Percentiles rank a stretch among this genome's conserved stretches.
Conservation (phyloP, 352 stramenopile genomes). For the Globisporangium rhizosaccharum region DNA sequence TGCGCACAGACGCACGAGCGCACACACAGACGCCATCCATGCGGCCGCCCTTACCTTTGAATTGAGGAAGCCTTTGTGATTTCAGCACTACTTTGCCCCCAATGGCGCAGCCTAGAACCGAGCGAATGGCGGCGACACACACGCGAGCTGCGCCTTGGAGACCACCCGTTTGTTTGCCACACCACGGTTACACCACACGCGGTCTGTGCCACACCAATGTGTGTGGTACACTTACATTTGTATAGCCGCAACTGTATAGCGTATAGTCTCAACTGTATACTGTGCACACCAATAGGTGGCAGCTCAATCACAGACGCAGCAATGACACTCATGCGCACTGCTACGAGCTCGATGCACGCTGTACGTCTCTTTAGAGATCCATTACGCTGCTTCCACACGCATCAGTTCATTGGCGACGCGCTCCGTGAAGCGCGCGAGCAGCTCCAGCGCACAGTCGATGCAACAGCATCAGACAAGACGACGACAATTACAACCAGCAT, state of each 20-base stretch:
- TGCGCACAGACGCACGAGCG: not conserved
- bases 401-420: not conserved
- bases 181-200: too few species aligned
- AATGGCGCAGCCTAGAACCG: constrained; percentile 2
- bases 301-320: too few species aligned
- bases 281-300: too few species aligned
- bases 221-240: too few species aligned
- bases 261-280: too few species aligned
- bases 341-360: not conserved
- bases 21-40: constrained; percentile 1
- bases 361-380: not conserved
- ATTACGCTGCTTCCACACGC: not conserved
- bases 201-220: too few species aligned
- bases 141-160: too few species aligned
- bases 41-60: constrained; percentile 53
- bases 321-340: not conserved
- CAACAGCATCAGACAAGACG: not conserved
- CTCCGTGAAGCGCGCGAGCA: not conserved
- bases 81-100: constrained; percentile 66
- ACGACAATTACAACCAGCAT: not conserved
- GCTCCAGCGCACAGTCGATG: constrained; percentile 5
- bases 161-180: too few species aligned
- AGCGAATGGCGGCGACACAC: constrained; percentile 15
- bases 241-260: too few species aligned
- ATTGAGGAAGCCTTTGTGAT: constrained; percentile 87